Percentiles rank a stretch among this genome's conserved stretches.
phyloP scores from a whole-genome alignment of 805 yeast species.

The Schwanniomyces occidentalis region DNA sequence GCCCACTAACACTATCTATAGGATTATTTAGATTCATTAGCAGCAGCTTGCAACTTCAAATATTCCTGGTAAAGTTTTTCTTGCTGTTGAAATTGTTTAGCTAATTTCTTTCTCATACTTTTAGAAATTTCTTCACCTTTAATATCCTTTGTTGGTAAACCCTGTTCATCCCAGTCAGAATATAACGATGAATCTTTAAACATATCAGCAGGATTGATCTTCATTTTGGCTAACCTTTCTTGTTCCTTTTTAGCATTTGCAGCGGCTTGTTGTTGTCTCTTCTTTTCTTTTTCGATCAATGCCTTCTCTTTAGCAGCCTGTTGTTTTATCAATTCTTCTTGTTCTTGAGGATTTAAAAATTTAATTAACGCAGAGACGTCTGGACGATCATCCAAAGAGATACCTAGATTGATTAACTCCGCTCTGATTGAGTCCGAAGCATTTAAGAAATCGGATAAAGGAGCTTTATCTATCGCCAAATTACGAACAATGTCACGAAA shows the following conservation, averaged over 20 bases:
- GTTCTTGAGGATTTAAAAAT: slow-evolving; percentile 70
- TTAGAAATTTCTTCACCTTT: slow-evolving; percentile 85
- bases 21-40: background rate
- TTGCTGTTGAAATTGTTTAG: slow-evolving; percentile 77
- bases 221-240: slow-evolving; percentile 66
- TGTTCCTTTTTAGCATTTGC: slow-evolving; percentile 60
- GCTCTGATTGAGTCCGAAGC: slow-evolving; percentile 74
- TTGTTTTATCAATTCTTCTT: slow-evolving; percentile 58
- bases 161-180: slow-evolving; percentile 80
- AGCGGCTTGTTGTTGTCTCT: slow-evolving; percentile 51
- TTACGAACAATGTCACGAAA: slow-evolving; percentile 83
- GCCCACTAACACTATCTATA: too few relatives aligned
- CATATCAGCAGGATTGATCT: slow-evolving; percentile 67
- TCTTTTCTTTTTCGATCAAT: slow-evolving; percentile 59
- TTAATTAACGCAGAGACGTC: slow-evolving; percentile 82
- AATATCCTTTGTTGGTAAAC: slow-evolving; percentile 74
- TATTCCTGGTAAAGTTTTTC: slow-evolving; percentile 78
- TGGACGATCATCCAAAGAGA: slow-evolving; percentile 85
- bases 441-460: slow-evolving; percentile 52
- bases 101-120: slow-evolving; percentile 79
- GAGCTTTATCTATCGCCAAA: slow-evolving; percentile 64
- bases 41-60: slow-evolving; percentile 15
- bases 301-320: slow-evolving; percentile 62
- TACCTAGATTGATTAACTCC: slow-evolving; percentile 72
- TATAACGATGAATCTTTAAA: slow-evolving; percentile 60